Evolutionary conservation across 2,329 filamentous ascomycete species (phyloP), one percentile per base, ranked within the genome.

Genomic region (Cytospora chrysosperma): DNA sequence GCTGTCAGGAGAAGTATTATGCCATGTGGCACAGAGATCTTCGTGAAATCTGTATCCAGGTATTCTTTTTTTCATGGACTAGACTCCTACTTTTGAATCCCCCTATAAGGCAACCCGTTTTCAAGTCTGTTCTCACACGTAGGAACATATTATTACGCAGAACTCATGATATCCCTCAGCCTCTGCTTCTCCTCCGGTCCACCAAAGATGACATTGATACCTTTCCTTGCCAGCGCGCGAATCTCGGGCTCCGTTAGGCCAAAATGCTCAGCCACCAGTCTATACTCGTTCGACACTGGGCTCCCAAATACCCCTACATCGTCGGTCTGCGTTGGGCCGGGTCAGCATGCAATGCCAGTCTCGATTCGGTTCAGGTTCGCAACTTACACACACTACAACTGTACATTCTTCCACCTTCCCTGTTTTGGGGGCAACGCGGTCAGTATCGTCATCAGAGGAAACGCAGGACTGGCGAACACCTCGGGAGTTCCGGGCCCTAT

Each of bases 221-320:
- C 83, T 65, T 84, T 82, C 56, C 82, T 81, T n/a, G 85, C 86
- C 24, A 94, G 74, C 0, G 73, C 72, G 61, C 85, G 78, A 1
- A 84, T 77, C 19, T 81, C 78, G 6, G 70, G 63, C 3, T 72
- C 73, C 15, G 70, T 72, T 8, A 95, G 79, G 0, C 75, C 72
- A 70, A 95, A 95, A 71, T 93, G 86, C 68, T 87, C 75, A 1
- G 89, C 87, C 4, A 90, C 89, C 2, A 95, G 82, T 9, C 81
- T 77, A 74, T 93, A 94, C 73, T 96, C 92, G 68, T 92, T 88
- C 0, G 90, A 93, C 4, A 93, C 75, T 0, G 85, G 81, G 70
- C 89, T 93, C 56, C 88, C 88, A 70, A 95, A 95, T 26, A 95
- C 86, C 2, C 91, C 92, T 12, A 94, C 88, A 70, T 95, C 91